Conservation (phyloP, 805 yeast genomes). For the Jamesozyma gamospora region DNA sequence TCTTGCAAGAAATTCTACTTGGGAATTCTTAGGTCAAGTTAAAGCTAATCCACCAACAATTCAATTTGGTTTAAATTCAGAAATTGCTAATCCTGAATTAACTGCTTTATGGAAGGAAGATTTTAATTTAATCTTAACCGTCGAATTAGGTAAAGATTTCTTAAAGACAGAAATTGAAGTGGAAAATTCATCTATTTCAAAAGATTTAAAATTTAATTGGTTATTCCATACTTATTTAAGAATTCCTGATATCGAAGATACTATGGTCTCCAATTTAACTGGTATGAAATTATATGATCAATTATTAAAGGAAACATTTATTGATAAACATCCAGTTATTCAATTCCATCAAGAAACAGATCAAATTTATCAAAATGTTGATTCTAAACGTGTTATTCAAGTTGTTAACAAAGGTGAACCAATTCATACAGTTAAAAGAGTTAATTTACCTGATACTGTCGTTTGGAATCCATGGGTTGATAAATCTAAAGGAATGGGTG, state of each 20-base stretch:
- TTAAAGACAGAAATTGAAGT: constrained; percentile 68
- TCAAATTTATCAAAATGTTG: constrained; percentile 63
- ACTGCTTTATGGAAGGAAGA: constrained; percentile 55
- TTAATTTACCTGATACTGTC: constrained; percentile 57
- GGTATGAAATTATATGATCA: constrained; percentile 72
- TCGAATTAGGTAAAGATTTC: constrained; percentile 47
- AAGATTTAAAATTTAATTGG: constrained; percentile 78
- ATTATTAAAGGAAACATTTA: constrained; percentile 49
- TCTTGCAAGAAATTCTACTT: constrained; percentile 77
- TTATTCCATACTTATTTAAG: constrained; percentile 84
- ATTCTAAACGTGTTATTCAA: constrained; percentile 46
- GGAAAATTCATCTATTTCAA: constrained; percentile 47
- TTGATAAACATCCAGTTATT: constrained; percentile 66
- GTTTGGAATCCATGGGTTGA: constrained; percentile 98
- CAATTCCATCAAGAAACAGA: constrained; percentile 73
- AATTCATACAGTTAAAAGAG: constrained; percentile 54
- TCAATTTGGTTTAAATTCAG: constrained; percentile 88
- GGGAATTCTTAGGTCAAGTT: constrained; percentile 92
- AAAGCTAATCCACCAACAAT: constrained; percentile 61
- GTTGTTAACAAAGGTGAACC: constrained; percentile 66
- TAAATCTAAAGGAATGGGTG: constrained; percentile 74
- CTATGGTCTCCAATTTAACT: constrained; percentile 65
- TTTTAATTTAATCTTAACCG: constrained; percentile 66
- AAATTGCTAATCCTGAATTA: constrained; percentile 56
- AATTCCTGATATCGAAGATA: constrained; percentile 68